Conservation (phyloP, 2,329 filamentous ascomycete species). For the Xylariaceae sp. region DNA sequence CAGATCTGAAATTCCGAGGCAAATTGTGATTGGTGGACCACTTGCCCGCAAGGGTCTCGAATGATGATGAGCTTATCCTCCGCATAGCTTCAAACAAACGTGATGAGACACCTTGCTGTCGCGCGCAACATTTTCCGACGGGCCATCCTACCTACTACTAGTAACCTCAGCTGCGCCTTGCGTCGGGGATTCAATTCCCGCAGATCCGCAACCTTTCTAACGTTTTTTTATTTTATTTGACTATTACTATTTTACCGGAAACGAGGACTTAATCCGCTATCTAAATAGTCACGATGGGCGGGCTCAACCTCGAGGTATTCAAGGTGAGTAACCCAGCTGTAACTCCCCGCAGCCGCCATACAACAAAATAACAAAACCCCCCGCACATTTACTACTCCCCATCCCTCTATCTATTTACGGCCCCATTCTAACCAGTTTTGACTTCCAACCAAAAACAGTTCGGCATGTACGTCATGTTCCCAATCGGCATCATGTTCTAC, state of each 20-base stretch:
- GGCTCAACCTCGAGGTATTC: constrained; percentile 89
- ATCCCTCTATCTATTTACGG: neutral
- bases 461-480: constrained; percentile 97
- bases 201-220: neutral
- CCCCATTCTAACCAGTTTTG: neutral
- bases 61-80: neutral
- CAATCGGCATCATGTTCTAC: constrained; percentile 99
- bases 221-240: neutral
- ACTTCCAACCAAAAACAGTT: constrained; percentile 53
- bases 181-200: neutral
- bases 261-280: neutral
- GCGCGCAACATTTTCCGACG: neutral
- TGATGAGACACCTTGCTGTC: neutral
- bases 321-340: constrained; percentile 55
- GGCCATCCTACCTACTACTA: no score
- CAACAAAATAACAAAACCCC: neutral
- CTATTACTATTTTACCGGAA: neutral
- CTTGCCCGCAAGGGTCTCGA: constrained; percentile 1
- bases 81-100: neutral
- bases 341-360: constrained; percentile 1
- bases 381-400: neutral
- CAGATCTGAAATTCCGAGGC: constrained; percentile 7
- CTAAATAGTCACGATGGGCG: constrained; percentile 54
- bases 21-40: constrained; percentile 7
- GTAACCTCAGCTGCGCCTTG: neutral